Conservation (phyloP, 768 basidiomycete species). For the Suillus americanus region DNA sequence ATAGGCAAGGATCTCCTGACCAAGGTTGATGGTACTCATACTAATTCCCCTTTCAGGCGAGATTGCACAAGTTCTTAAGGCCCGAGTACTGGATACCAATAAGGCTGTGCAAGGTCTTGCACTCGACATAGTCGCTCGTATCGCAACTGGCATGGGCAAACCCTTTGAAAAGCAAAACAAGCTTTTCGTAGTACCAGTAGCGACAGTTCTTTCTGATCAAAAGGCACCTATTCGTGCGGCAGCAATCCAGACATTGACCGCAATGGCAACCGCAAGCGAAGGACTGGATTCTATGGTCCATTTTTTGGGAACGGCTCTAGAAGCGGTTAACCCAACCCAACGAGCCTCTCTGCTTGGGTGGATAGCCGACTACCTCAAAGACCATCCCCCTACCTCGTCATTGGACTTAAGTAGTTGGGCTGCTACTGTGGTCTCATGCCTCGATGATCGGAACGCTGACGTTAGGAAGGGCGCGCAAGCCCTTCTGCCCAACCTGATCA, state of each 20-base stretch:
- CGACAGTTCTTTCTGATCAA: conserved; percentile 87
- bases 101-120: conserved; percentile 90
- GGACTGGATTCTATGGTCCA: conserved; percentile 80
- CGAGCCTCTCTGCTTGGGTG: conserved; percentile 78
- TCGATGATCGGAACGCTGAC: conserved; percentile 91
- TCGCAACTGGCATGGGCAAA: conserved; percentile 94
- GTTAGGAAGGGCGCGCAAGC: conserved; percentile 90
- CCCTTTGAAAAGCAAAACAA: conserved; percentile 89
- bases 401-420: conserved; percentile 75
- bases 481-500: conserved; percentile 73
- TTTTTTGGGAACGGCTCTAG: conserved; percentile 77
- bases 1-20: conserved; percentile 61
- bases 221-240: conserved; percentile 83
- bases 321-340: conserved; percentile 84
- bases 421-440: conserved; percentile 61
- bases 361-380: conserved; percentile 79
- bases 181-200: conserved; percentile 72
- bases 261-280: conserved; percentile 83
- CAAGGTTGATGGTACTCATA: not conserved
- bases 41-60: conserved; percentile 57
- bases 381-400: conserved; percentile 49
- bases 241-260: conserved; percentile 74
- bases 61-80: conserved; percentile 85
- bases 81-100: conserved; percentile 88
- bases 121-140: conserved; percentile 84